Evolutionary conservation across 805 yeast species (phyloP), one percentile per base, ranked within the genome.

Genomic region (Candida glaebosa): DNA sequence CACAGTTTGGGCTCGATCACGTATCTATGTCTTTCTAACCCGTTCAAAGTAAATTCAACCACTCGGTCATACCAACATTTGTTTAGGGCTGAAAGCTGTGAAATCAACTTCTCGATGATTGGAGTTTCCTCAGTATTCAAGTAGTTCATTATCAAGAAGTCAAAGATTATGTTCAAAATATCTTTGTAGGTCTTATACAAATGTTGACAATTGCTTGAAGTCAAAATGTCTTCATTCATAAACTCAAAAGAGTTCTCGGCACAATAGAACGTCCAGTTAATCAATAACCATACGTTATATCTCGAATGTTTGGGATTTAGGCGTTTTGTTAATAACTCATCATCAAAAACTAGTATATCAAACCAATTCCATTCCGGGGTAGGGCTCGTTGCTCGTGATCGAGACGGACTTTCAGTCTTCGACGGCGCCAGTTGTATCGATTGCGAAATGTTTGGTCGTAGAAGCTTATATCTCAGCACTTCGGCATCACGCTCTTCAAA

Each of bases 251-350:
- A 51, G 40, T 47, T 41, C 19, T 60, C 60, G 5, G 69, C 67
- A 48, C 73, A 69, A 45, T 51, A 52, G 36, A 65, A 62, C 8
- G 63, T 45, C 73, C 73, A 69, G 30, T 56, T 54, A 9, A 65
- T 38, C 25, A 67, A 41, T 10, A 48, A 41, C 71, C 71, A 65
- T 4, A 68, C 9, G 31, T 43, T 53, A 10, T 43, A 42, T 3
- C 38, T 17, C 22, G 48, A 47, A 12, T 44, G 36, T 14, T 40
- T 41, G 2, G 63, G 61, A 40, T 53, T 53, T 10, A 67, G 44
- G 28, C 51, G 51, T 15, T 43, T 42, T 2, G 58, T 47, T 4
- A 67, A 38, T 4, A 63, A 39, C 10, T 45, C 43, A 18, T 69
- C 72, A 40, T 61, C 72, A 51, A 62, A 66, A 2, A 67, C 18